A percentile compares a stretch with the other conserved stretches of the same genome.
These are phyloP conservation scores for Cladosporium sp. DNA, from an alignment of 2,329 filamentous ascomycete genomes.

Conservation along the genomic window DNA sequence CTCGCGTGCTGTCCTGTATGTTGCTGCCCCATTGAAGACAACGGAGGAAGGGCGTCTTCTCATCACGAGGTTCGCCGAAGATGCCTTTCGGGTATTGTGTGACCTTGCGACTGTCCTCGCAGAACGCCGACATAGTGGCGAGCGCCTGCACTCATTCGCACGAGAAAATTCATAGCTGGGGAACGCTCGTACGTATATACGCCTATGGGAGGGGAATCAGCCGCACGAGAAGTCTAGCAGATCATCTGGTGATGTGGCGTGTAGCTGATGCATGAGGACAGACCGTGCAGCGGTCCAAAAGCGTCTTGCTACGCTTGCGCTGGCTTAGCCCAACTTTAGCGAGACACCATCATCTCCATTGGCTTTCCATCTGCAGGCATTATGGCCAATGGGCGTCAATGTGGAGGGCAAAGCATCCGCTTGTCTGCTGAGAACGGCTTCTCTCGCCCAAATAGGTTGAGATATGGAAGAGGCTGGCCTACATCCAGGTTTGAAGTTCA, in stretches of 20 bases:
- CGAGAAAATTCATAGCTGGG: background rate
- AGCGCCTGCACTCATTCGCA: background rate
- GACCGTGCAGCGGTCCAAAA: background rate
- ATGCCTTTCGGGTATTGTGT: background rate
- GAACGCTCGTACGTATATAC: background rate
- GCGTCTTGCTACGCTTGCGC: background rate
- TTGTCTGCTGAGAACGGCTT: too few species aligned
- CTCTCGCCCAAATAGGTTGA: too few species aligned
- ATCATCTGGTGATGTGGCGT: slow-evolving; percentile 1
- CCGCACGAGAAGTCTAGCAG: background rate
- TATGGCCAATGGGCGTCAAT: too few species aligned
- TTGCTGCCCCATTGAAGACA: slow-evolving; percentile 8
- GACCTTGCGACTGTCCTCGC: background rate
- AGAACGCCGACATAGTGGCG: slow-evolving; percentile 1
- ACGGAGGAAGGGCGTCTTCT: background rate
- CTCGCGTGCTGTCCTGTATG: background rate
- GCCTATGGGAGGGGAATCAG: background rate
- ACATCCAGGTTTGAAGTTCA: too few species aligned
- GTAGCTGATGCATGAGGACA: background rate
- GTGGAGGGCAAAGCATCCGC: too few species aligned
- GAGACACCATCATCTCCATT: background rate
- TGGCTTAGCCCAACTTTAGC: background rate
- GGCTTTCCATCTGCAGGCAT: too few species aligned
- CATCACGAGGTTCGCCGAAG: slow-evolving; percentile 1
- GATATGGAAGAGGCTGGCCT: too few species aligned